Base-by-base conservation (phyloP, 2,329 filamentous ascomycete genomes). In the Monosporascus sp. region DNA sequence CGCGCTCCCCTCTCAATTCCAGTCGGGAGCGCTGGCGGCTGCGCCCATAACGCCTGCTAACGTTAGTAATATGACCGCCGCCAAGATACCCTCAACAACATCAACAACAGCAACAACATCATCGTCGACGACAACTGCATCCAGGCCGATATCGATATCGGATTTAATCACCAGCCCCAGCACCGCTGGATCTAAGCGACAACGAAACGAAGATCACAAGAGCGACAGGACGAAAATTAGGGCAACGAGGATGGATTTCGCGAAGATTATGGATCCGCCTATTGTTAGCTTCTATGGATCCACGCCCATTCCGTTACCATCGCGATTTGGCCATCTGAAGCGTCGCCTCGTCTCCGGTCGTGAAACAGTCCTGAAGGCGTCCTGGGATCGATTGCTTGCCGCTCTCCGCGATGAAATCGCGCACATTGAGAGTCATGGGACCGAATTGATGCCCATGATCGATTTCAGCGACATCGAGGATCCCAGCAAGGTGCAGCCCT, bases 281-380 rank as follows among this genome's bases (percentile, higher is more conserved):
- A 75, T 80, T 49, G 67, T 81, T 48, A 81, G 78, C 2, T 82
- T 82, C 58, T 82, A 80, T 73, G 79, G 79, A 63, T 74, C 76
- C 15, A 76, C 81, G 60, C 78, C 78, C 8, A 77, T 82, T 20
- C 78, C 80, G n/a, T 70, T 85, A 7, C 80, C 80, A n/a, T 74
- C 74, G 44, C 78, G 81, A 28, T 84, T 84, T 58, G 78, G 76
- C 47, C 74, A 75, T 57, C 74, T 84, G 62, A 85, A 85, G 66
- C 74, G 74, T 52, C 74, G 71, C 18, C 74, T 84, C 47, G 76
- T 81, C 40, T 73, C 72, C 37, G 80, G 80, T 50, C 77, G 78
- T 61, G 84, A 87, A 55, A 66, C 72, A 22, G 76, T 74, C 50
- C 70, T 85, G 50, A 74, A 78, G 60, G 76, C 78, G 5, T 80